Conservation (phyloP, 1,284 basidiomycete genomes). For the Ustilago loliicola region DNA sequence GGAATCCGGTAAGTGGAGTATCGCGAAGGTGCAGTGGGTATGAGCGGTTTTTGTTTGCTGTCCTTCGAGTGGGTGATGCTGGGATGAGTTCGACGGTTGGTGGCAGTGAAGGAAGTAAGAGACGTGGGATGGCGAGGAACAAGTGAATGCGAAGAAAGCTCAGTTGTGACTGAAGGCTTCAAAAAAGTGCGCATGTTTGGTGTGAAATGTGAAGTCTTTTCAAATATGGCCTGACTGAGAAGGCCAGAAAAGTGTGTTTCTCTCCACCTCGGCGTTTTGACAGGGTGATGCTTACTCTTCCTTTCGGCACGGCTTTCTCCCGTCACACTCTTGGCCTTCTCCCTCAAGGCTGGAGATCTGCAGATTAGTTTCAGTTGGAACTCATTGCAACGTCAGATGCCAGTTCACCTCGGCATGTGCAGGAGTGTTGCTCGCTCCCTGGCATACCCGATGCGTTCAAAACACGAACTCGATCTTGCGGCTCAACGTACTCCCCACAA, state of each 20-base stretch:
- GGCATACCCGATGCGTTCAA: too few relatives aligned
- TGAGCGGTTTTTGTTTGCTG: conserved; percentile 1
- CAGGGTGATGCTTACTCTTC: conserved; percentile 3
- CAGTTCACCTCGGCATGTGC: conserved; percentile 5
- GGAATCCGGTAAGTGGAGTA: conserved; percentile 12
- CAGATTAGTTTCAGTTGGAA: conserved; percentile 1
- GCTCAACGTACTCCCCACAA: not conserved
- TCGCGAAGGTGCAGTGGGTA: conserved; percentile 22
- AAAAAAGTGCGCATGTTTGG: not conserved
- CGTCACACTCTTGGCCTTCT: not conserved
- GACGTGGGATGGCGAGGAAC: not conserved
- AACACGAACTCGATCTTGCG: not conserved
- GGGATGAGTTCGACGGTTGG: not conserved
- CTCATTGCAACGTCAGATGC: conserved; percentile 1
- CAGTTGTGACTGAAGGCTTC: not conserved
- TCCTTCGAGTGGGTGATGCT: not conserved
- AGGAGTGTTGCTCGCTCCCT: not conserved
- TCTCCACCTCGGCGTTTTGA: conserved; percentile 5
- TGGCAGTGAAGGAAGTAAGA: not conserved
- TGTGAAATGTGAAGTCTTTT: not conserved
- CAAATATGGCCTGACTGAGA: conserved; percentile 1
- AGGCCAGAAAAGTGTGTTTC: not conserved
- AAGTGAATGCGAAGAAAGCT: not conserved
- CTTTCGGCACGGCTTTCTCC: too few relatives aligned
- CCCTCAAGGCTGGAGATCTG: not conserved